Conservation (phyloP, 2,329 filamentous ascomycete genomes). For the Colletotrichum spaethianum region DNA sequence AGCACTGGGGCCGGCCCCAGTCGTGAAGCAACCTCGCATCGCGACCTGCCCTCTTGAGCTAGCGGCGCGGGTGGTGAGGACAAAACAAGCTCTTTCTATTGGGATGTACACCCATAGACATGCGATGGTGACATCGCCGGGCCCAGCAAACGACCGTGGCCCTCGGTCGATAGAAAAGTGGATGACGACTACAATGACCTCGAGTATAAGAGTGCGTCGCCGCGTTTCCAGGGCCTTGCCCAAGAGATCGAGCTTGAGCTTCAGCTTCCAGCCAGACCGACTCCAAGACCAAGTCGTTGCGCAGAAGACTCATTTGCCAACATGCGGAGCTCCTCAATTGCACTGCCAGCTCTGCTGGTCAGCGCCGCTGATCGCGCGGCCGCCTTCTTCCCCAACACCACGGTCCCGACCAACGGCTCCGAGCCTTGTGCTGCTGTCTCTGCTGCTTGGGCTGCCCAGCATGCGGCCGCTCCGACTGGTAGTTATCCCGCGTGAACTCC, state of each 20-base stretch:
- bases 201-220: constrained; percentile 9
- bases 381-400: constrained; percentile 10
- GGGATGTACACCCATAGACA: constrained; percentile 13
- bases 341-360: constrained; percentile 23
- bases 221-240: neutral
- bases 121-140: constrained; percentile 12
- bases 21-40: constrained; percentile 6
- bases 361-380: constrained; percentile 1
- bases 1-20: constrained; percentile 17
- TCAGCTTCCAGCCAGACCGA: constrained; percentile 13
- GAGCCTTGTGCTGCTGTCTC: constrained; percentile 31
- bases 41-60: constrained; percentile 36
- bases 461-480: constrained; percentile 21
- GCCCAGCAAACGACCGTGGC: neutral
- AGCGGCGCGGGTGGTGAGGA: constrained; percentile 3
- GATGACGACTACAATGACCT: constrained; percentile 7
- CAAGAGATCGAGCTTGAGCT: neutral
- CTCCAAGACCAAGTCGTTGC: neutral
- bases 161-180: constrained; percentile 5
- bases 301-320: neutral
- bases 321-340: constrained; percentile 25
- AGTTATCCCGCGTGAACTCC: neutral
- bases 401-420: neutral
- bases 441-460: constrained; percentile 28
- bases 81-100: constrained; percentile 19